Conservation (phyloP, 1,284 basidiomycete genomes). For the Caloboletus firmus region DNA sequence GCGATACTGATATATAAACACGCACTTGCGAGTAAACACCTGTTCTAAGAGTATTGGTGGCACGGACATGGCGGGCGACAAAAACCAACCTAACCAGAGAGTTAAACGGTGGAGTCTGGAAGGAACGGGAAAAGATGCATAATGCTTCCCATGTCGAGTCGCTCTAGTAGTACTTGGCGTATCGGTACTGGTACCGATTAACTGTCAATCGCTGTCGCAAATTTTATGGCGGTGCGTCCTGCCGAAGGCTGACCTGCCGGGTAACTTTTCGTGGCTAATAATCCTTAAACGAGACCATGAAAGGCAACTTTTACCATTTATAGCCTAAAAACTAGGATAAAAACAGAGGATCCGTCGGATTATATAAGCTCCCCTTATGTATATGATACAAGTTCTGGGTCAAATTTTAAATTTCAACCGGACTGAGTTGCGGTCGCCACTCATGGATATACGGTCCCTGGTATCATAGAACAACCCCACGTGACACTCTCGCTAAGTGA, state of each 20-base stretch:
- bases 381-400: no score
- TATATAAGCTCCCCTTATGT: no score
- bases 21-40: constrained; percentile 23
- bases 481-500: no score
- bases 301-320: background rate
- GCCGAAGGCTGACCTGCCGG: no score
- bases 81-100: background rate
- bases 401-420: no score
- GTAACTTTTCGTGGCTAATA: no score
- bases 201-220: background rate
- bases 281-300: background rate
- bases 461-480: no score
- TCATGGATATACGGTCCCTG: no score
- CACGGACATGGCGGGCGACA: constrained; percentile 9
- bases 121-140: background rate
- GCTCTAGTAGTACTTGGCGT: background rate
- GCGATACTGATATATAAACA: background rate
- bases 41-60: background rate
- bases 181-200: background rate
- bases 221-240: background rate
- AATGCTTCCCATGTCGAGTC: no score
- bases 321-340: background rate
- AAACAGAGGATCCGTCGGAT: no score
- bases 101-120: background rate
- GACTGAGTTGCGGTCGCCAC: no score